phyloP scores from a whole-genome alignment of 169 alveolate genomes.

The Eimeria tenella region DNA sequence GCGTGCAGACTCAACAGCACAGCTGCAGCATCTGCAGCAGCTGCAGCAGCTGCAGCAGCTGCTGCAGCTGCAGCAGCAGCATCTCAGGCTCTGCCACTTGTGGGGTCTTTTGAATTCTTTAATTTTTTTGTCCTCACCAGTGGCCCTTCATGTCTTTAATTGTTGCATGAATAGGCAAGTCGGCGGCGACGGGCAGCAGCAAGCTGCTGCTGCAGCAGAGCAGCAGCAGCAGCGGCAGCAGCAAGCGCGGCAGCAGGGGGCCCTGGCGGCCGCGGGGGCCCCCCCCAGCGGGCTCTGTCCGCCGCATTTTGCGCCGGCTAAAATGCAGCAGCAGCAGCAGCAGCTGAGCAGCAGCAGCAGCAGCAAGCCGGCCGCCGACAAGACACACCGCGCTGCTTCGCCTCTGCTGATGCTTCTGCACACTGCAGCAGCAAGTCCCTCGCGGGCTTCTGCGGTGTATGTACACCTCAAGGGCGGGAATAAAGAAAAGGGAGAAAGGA shows the following conservation, averaged over 20 bases:
- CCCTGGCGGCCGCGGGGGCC: no score
- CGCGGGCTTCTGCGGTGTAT: no score
- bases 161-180: conserved; percentile 84
- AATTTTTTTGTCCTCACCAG: conserved; percentile 71
- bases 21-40: no score
- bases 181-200: conserved; percentile 53
- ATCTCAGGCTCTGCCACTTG: no score
- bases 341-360: not conserved
- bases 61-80: no score
- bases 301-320: not conserved
- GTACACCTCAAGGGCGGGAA: not conserved
- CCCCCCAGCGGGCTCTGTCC: conserved; percentile 34
- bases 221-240: conserved; percentile 17
- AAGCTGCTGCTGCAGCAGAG: not conserved
- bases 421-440: no score
- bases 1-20: no score
- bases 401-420: no score
- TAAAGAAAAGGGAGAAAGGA: not conserved
- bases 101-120: not conserved
- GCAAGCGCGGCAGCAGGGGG: not conserved
- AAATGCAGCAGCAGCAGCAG: conserved; percentile 28
- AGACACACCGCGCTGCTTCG: no score
- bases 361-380: not conserved
- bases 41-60: not conserved
- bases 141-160: conserved; percentile 76